Conservation (phyloP, 805 yeast genomes). For the Scheffersomyces ergatensis region DNA sequence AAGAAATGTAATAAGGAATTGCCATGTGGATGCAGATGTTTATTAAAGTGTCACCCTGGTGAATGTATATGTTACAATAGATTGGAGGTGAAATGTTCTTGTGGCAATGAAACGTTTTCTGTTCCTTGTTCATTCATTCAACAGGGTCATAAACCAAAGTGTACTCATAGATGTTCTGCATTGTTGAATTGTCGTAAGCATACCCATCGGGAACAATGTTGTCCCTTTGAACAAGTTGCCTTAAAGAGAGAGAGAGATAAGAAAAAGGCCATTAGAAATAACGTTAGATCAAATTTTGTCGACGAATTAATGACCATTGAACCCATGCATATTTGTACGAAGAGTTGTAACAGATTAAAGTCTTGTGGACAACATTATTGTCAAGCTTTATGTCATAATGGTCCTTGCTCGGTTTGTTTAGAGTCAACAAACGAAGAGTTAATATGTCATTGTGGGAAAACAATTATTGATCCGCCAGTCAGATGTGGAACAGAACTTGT, state of each 20-base stretch:
- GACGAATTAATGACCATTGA: conserved; percentile 60
- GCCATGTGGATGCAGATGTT: conserved; percentile 73
- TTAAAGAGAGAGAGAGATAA: conserved; percentile 51
- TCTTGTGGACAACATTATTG: conserved; percentile 67
- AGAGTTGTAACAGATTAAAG: conserved; percentile 58
- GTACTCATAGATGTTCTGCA: conserved; percentile 72
- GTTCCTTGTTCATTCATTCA: conserved; percentile 65
- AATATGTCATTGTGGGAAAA: conserved; percentile 77
- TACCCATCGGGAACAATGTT: conserved; percentile 67
- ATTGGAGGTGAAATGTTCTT: conserved; percentile 56
- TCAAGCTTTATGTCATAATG: conserved; percentile 70
- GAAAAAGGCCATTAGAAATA: conserved; percentile 49
- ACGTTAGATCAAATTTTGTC: conserved; percentile 31
- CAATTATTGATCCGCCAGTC: conserved; percentile 77
- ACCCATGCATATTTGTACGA: conserved; percentile 70
- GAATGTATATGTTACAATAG: conserved; percentile 63
- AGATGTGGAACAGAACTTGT: conserved; percentile 72
- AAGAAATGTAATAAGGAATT: conserved; percentile 59
- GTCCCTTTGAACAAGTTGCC: conserved; percentile 65
- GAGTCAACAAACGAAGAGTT: conserved; percentile 80
- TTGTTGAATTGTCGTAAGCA: conserved; percentile 79
- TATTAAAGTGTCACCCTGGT: conserved; percentile 73
- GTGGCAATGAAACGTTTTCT: conserved; percentile 54
- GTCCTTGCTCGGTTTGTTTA: conserved; percentile 76
- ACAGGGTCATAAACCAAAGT: conserved; percentile 53